A percentile compares a stretch with the other conserved stretches of the same genome.
Evolutionary conservation across 1,139 yeast genomes (phyloP).

Genomic region (Yamadazyma taylorii): DNA sequence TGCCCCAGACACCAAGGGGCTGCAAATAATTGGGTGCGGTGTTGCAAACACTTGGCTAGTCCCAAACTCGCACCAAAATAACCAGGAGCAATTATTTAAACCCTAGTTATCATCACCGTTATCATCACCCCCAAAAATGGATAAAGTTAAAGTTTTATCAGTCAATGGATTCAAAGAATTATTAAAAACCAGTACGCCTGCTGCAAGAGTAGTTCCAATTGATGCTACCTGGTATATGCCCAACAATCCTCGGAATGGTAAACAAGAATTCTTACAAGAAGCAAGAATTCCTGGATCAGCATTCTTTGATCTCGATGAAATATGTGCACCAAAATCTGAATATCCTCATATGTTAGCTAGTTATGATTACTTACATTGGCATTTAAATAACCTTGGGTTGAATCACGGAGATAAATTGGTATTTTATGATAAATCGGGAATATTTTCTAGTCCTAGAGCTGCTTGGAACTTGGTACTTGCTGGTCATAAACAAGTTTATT

Average conservation of each 20-base stretch:
- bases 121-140: no score
- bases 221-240: slow-evolving; percentile 97
- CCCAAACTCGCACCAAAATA: no score
- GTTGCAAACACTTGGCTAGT: no score
- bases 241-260: slow-evolving; percentile 59
- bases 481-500: slow-evolving; percentile 66
- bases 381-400: slow-evolving; percentile 51
- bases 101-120: no score
- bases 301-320: slow-evolving; percentile 76
- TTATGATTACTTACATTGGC: slow-evolving; percentile 49
- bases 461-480: slow-evolving; percentile 84
- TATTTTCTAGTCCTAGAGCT: slow-evolving; percentile 85
- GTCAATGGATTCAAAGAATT: slow-evolving; percentile 10
- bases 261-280: slow-evolving; percentile 52
- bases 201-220: slow-evolving; percentile 56
- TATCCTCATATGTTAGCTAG: slow-evolving; percentile 92
- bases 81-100: no score
- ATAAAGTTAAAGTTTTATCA: slow-evolving; percentile 13
- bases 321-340: slow-evolving; percentile 47
- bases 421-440: slow-evolving; percentile 83
- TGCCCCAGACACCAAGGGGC: no score
- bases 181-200: slow-evolving; percentile 11
- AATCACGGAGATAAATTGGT: slow-evolving; percentile 57
- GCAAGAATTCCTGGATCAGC: slow-evolving; percentile 67
- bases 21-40: no score